Evolutionary conservation across 495 filamentous ascomycete genomes (phyloP).

Genomic region (Halenospora varia): DNA sequence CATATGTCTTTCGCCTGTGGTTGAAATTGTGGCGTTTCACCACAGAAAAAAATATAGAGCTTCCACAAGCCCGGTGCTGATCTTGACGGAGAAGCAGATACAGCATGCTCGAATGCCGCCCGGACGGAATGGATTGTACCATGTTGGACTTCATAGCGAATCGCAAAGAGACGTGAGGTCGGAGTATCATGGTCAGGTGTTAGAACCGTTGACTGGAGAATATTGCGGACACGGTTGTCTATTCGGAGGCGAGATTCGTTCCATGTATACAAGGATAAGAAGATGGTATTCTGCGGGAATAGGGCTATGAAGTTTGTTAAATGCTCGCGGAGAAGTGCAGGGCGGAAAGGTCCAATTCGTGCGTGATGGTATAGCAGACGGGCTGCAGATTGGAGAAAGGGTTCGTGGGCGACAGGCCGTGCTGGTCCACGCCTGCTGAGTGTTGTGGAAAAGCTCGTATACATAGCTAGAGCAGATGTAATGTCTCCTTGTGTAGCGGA

Average conservation of each 20-base stretch:
- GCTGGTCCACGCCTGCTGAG: slow-evolving; percentile 27
- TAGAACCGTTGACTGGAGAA: slow-evolving; percentile 47
- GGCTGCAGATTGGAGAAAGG: slow-evolving; percentile 61
- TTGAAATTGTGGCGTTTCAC: slow-evolving; percentile 12
- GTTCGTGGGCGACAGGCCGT: slow-evolving; percentile 37
- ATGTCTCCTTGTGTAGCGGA: slow-evolving; percentile 47
- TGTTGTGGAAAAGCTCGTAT: slow-evolving; percentile 30
- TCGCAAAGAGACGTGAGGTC: slow-evolving; percentile 59
- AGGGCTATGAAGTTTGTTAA: slow-evolving; percentile 52
- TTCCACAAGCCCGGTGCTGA: slow-evolving; percentile 55
- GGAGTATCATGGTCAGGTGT: slow-evolving; percentile 38
- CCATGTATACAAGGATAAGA: slow-evolving; percentile 68
- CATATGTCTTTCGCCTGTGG: slow-evolving; percentile 52
- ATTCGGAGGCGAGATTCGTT: slow-evolving; percentile 64
- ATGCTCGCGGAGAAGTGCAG: slow-evolving; percentile 53
- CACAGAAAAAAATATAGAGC: slow-evolving; percentile 55
- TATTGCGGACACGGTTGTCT: slow-evolving; percentile 64
- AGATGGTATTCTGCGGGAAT: slow-evolving; percentile 76
- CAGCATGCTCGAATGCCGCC: slow-evolving; percentile 67
- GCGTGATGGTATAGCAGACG: slow-evolving; percentile 67
- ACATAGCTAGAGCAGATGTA: slow-evolving; percentile 38
- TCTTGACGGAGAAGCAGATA: slow-evolving; percentile 37
- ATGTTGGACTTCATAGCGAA: slow-evolving; percentile 57
- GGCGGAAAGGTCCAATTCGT: slow-evolving; percentile 56
- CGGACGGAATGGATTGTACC: slow-evolving; percentile 59